A percentile compares a stretch with the other conserved stretches of the same genome.
Conservation (phyloP, 441 rosid genomes). For the Croton setiger region DNA sequence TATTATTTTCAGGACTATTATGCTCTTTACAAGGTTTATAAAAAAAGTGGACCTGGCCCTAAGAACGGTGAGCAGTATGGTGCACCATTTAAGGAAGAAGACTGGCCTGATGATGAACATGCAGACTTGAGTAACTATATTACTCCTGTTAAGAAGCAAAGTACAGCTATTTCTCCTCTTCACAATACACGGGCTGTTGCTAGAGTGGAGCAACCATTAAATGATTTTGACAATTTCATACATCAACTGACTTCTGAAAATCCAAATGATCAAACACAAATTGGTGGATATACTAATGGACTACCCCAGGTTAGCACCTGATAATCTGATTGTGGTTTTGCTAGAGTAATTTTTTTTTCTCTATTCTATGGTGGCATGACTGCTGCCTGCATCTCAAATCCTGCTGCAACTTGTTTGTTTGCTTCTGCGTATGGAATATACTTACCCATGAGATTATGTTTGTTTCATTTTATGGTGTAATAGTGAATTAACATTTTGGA, state of each 20-base stretch:
- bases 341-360: not conserved
- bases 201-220: slow-evolving; percentile 18
- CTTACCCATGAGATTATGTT: slow-evolving; percentile 3
- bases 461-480: not conserved
- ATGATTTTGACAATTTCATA: slow-evolving; percentile 44
- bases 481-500: too few species aligned
- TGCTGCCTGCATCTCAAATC: not conserved
- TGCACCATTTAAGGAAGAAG: slow-evolving; percentile 89
- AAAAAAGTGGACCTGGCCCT: slow-evolving; percentile 94
- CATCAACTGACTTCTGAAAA: slow-evolving; percentile 33
- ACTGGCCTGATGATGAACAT: slow-evolving; percentile 66
- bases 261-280: slow-evolving; percentile 21
- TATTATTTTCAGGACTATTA: slow-evolving; percentile 59
- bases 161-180: slow-evolving; percentile 22
- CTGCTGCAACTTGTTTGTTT: not conserved
- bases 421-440: not conserved
- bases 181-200: slow-evolving; percentile 20
- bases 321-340: slow-evolving; percentile 7
- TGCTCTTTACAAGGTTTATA: slow-evolving; percentile 78
- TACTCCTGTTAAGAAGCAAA: slow-evolving; percentile 24
- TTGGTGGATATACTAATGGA: slow-evolving; percentile 13
- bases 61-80: slow-evolving; percentile 96
- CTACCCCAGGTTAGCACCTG: slow-evolving; percentile 39
- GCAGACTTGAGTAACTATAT: slow-evolving; percentile 18
- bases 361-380: not conserved